Evolutionary conservation across 176 grass and related monocot genomes (phyloP).

Genomic region (Poa pratensis): DNA sequence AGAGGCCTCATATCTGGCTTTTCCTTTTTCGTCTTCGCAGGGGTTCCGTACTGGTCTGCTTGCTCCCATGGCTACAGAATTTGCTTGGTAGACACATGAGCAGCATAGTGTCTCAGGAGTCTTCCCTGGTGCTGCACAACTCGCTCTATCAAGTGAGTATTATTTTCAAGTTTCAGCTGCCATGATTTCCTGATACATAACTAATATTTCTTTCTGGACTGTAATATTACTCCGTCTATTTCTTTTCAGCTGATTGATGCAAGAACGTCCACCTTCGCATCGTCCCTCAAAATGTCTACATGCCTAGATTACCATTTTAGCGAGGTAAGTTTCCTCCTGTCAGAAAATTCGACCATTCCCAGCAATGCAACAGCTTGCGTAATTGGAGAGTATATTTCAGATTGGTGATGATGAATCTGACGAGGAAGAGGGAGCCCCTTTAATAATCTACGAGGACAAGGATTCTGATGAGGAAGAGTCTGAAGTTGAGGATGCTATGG

Average conservation of each 20-base stretch:
- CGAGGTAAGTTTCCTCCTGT: constrained; percentile 40
- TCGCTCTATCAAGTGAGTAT: constrained; percentile 81
- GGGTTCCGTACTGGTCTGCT: constrained; percentile 64
- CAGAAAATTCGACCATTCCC: neutral
- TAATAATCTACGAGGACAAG: constrained; percentile 60
- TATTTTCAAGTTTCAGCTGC: neutral
- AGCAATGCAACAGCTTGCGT: neutral
- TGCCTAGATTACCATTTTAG: constrained; percentile 59
- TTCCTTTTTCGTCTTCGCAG: constrained; percentile 32
- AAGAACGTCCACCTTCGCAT: constrained; percentile 56
- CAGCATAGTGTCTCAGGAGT: constrained; percentile 85
- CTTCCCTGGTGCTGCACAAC: constrained; percentile 70
- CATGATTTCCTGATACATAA: neutral
- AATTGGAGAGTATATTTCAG: constrained; percentile 21
- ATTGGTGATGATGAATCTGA: constrained; percentile 49
- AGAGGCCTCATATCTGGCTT: too few species aligned
- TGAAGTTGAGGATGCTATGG: constrained; percentile 59
- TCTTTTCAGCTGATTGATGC: constrained; percentile 62
- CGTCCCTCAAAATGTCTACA: constrained; percentile 56
- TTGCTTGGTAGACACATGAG: constrained; percentile 75
- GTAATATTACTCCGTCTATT: neutral
- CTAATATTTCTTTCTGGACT: neutral
- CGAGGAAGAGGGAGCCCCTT: constrained; percentile 29
- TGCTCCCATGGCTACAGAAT: constrained; percentile 80
- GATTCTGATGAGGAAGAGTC: constrained; percentile 64